Base-by-base conservation (phyloP, 2,329 filamentous ascomycete species). In the Exserohilum turcica region DNA sequence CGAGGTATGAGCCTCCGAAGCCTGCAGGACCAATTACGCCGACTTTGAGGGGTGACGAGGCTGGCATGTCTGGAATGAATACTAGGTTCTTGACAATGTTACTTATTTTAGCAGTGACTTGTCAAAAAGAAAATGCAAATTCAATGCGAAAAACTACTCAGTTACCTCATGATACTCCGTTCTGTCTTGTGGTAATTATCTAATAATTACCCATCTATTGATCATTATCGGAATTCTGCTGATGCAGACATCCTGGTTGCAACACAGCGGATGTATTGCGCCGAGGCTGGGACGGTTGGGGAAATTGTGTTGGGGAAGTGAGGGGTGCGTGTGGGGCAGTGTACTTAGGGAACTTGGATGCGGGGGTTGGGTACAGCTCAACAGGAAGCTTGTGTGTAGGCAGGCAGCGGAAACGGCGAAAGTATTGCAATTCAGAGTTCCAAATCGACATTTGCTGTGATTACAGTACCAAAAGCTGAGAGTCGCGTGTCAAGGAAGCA, bases 1-100 rank as follows among this genome's bases (percentile, higher is more conserved):
- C 61, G 8, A 73, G 63, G 46, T 73, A 67, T 1, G 71, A 74
- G 12, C 72, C 72, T 1, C 68, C 66, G 36, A 73, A 74, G 8
- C 71, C 72, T 29, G 71, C 61, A 3, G 70, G 65, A 1, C 72
- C 72, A 18, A 75, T 67, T 0, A 75, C 61, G 9, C 66, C 72
- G 13, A 75, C 46, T 10, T 49, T 54, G 1, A 70, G 49, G 3
- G 57, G 36, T 1, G 54, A 61, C 2, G 54, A 3, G 3, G 38
- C 5, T 19, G 39, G 42, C 39, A 48, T 53, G 33, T 2, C 13
- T n/a, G 1, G 12, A 7, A 5, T 39, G 36, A 39, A 24, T 18
- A 9, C 9, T 28, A 7, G 24, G 5, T 40, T 28, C 3, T 2
- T 16, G 37, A 15, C 5, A 5, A 40, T 43, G 15, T 1, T 15